Conservation (phyloP, 2,329 filamentous ascomycete genomes). For the Ophiostoma ips region DNA sequence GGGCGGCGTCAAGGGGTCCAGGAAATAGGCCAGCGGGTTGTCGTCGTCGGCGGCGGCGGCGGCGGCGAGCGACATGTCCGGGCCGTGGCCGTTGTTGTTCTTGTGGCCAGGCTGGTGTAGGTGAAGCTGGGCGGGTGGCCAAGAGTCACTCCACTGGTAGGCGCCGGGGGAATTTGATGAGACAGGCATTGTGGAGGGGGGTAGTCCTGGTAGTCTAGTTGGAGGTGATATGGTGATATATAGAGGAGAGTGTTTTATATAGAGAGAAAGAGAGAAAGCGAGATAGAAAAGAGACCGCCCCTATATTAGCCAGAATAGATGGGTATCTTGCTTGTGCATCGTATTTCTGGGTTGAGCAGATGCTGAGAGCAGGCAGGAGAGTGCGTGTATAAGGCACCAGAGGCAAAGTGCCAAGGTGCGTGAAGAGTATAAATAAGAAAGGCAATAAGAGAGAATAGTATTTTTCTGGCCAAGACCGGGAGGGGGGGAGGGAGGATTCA, state of each 20-base stretch:
- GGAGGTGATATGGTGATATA: too few relatives aligned
- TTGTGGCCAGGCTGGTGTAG: slow-evolving; percentile 26
- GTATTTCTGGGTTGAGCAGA: not conserved
- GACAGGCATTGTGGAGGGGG: slow-evolving; percentile 20
- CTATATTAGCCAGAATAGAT: not conserved
- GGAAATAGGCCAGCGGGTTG: slow-evolving; percentile 42
- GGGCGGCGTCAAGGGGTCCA: slow-evolving; percentile 22
- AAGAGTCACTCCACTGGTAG: slow-evolving; percentile 27
- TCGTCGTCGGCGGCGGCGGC: slow-evolving; percentile 29
- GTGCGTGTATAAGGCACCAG: not conserved
- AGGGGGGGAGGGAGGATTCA: too few relatives aligned
- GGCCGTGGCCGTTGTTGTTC: slow-evolving; percentile 23
- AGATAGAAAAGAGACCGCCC: not conserved
- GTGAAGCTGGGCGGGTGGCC: slow-evolving; percentile 37
- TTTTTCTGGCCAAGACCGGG: too few relatives aligned
- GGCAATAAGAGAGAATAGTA: too few relatives aligned
- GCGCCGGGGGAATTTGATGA: slow-evolving; percentile 12
- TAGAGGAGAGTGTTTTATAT: not conserved
- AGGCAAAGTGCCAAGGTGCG: not conserved
- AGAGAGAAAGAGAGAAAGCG: not conserved
- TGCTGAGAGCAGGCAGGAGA: not conserved
- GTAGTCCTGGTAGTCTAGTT: too few relatives aligned
- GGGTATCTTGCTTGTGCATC: not conserved
- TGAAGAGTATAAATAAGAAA: not conserved
- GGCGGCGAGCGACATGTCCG: slow-evolving; percentile 16